Conservation (phyloP, 2,329 filamentous ascomycete species). For the Paramyrothecium sp. region DNA sequence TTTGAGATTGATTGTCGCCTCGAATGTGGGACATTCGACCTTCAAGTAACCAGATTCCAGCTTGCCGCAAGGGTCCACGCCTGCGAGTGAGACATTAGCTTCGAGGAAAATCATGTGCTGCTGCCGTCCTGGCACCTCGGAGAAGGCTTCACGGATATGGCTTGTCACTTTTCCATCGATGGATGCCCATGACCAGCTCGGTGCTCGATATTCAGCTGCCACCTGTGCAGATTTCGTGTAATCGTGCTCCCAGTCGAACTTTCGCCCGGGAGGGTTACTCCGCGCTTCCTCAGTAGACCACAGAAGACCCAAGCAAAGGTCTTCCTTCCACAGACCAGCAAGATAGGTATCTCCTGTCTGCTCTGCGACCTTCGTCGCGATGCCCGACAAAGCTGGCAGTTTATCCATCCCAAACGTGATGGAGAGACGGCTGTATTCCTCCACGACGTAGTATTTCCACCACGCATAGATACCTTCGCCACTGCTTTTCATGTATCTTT, state of each 20-base stretch:
- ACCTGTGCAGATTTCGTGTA: neutral
- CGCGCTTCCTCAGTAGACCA: neutral
- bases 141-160: neutral
- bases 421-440: neutral
- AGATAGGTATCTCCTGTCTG: neutral
- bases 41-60: neutral
- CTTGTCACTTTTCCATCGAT: neutral
- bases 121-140: neutral
- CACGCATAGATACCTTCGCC: neutral
- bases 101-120: neutral
- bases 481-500: neutral
- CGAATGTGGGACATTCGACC: neutral
- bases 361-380: neutral
- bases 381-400: neutral
- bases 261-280: neutral
- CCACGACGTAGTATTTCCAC: neutral
- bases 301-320: neutral
- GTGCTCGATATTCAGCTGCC: neutral
- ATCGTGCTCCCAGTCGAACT: neutral
- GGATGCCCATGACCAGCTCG: neutral
- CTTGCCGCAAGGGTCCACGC: neutral
- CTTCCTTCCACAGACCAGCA: neutral
- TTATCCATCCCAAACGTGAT: neutral
- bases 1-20: neutral
- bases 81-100: neutral